Base-by-base conservation (phyloP, 1,284 basidiomycete genomes). In the Apiotrichum gracile region DNA sequence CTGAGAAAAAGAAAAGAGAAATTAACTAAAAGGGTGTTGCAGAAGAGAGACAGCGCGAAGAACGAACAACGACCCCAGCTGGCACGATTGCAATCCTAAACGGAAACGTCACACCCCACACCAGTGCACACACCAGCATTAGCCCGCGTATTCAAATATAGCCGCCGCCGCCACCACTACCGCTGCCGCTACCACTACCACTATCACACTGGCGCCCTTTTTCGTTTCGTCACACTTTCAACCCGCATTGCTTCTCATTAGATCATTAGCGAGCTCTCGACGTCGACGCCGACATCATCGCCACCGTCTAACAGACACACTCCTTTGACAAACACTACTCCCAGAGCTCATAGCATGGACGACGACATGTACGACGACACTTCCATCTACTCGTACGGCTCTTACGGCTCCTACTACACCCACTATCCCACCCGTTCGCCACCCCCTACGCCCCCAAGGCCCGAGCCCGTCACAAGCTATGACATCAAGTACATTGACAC, bases 281-380 rank as follows among this genome's bases (percentile, higher is more conserved):
- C 33, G 4, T 14, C 7, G 17, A 10, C 33, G 17, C n/a, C 35
- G 19, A 5, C 33, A 34, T 16, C 33, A 34, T 14, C 33, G 9
- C 5, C 33, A 8, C 14, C 33, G 9, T 34, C 14, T 34, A 7
- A 8, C 33, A 7, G 17, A 7, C 33, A 12, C 16, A 34, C 33
- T 10, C 7, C 33, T 40, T 19, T 7, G n/a, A n/a, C 29, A 26
- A 16, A 24, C 46, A 48, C 46, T 12, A 33, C 33, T 14, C 46
- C 5, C 22, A 10, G 6, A 9, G 31, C 41, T 14, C 37, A 31
- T 35, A 62, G 25, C 24, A 68, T 66, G 60, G 71, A 71, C 64
- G 66, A 68, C 55, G 65, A 67, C 31, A 69, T 72, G 67, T 62
- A 61, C 51, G 63, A 67, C 47, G 64, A 63, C 52, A 17, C 52